Conservation (phyloP, 2,329 filamentous ascomycete species). For the Cladophialophora exuberans region DNA sequence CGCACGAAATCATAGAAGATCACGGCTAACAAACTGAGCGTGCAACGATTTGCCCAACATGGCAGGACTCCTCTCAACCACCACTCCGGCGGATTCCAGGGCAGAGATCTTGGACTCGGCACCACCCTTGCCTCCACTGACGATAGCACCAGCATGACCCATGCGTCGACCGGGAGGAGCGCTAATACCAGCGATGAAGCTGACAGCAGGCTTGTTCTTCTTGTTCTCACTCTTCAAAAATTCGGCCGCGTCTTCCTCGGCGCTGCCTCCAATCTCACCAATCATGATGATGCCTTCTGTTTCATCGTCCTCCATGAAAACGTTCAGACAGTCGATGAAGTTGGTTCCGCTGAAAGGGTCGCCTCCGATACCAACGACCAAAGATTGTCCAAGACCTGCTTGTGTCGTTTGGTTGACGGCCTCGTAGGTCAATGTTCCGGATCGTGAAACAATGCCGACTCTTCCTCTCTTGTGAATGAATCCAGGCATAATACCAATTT, state of each 20-base stretch:
- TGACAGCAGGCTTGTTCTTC: conserved; percentile 91
- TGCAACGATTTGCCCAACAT: conserved; percentile 90
- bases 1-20: conserved; percentile 71
- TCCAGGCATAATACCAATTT: conserved; percentile 99
- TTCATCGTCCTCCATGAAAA: conserved; percentile 94
- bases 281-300: conserved; percentile 99
- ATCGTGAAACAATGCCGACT: conserved; percentile 97
- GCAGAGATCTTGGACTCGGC: conserved; percentile 98
- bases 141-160: conserved; percentile 98
- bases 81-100: conserved; percentile 87
- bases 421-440: conserved; percentile 98
- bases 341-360: conserved; percentile 99
- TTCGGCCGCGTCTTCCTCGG: conserved; percentile 97
- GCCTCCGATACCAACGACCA: conserved; percentile 97
- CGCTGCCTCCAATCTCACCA: conserved; percentile 95
- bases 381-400: conserved; percentile 93
- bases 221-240: conserved; percentile 93
- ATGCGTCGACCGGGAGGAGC: conserved; percentile 95
- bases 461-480: conserved; percentile 99
- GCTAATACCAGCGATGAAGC: conserved; percentile 98
- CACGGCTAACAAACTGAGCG: conserved; percentile 92
- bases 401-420: conserved; percentile 99
- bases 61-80: conserved; percentile 94
- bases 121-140: conserved; percentile 95
- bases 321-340: conserved; percentile 98